These are phyloP conservation scores for Neopestalotiopsis sp. DNA, from an alignment of 2,329 filamentous ascomycete species.

Conservation along the genomic window DNA sequence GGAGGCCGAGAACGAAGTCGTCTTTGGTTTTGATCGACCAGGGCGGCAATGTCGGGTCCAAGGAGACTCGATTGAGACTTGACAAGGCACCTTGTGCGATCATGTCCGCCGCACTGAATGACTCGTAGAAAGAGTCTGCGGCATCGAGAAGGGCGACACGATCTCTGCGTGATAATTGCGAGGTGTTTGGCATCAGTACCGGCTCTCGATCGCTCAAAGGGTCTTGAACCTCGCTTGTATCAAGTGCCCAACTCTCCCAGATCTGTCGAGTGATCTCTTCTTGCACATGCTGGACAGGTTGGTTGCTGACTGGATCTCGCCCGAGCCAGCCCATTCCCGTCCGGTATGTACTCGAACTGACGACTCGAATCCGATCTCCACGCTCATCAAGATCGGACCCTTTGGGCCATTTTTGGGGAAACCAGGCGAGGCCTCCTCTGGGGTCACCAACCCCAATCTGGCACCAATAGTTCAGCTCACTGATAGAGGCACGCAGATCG, in stretches of 20 bases:
- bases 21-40: slow-evolving; percentile 52
- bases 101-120: slow-evolving; percentile 70
- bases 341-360: slow-evolving; percentile 81
- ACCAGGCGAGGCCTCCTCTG: slow-evolving; percentile 90
- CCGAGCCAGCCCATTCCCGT: slow-evolving; percentile 79
- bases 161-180: slow-evolving; percentile 23
- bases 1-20: slow-evolving; percentile 55
- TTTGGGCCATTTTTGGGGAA: slow-evolving; percentile 76
- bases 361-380: slow-evolving; percentile 73
- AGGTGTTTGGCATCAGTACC: slow-evolving; percentile 43
- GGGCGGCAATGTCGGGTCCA: slow-evolving; percentile 69
- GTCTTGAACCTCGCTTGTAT: slow-evolving; percentile 62
- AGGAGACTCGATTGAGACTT: slow-evolving; percentile 40
- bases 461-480: slow-evolving; percentile 94
- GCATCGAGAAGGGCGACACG: slow-evolving; percentile 32
- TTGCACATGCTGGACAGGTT: slow-evolving; percentile 51
- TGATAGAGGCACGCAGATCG: slow-evolving; percentile 82
- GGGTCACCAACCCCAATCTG: slow-evolving; percentile 91
- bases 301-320: slow-evolving; percentile 58
- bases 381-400: slow-evolving; percentile 71
- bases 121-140: slow-evolving; percentile 60
- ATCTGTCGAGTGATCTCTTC: slow-evolving; percentile 68
- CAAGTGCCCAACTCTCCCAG: slow-evolving; percentile 72
- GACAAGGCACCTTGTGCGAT: slow-evolving; percentile 56
- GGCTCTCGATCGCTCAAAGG: slow-evolving; percentile 33